A percentile compares a stretch with the other conserved stretches of the same genome.
Evolutionary conservation across 257 asterid species (phyloP).

Genomic region (Craterostigma plantagineum): DNA sequence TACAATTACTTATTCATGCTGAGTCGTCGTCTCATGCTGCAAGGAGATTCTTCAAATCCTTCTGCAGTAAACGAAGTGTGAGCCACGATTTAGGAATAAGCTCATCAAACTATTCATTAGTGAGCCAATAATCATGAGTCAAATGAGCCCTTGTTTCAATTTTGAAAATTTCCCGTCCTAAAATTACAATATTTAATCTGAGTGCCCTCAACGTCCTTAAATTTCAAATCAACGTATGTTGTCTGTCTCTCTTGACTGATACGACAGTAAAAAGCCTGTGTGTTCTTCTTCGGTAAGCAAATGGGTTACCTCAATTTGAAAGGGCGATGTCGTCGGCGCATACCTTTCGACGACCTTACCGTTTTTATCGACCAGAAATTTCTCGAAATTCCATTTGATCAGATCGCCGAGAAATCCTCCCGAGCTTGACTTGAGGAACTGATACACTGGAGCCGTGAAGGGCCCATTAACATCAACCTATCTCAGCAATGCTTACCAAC

Average conservation of each 20-base stretch:
- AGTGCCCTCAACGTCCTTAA: no score
- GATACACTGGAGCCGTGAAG: slow-evolving; percentile 78
- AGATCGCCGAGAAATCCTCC: slow-evolving; percentile 82
- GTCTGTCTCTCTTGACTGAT: no score
- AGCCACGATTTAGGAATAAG: slow-evolving; percentile 2
- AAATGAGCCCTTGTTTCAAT: no score
- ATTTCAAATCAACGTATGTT: no score
- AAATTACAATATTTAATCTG: no score
- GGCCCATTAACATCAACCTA: slow-evolving; percentile 96
- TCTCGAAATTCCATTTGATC: slow-evolving; percentile 92
- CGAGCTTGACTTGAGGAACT: slow-evolving; percentile 59
- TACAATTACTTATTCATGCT: no score
- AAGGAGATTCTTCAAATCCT: slow-evolving; percentile 48
- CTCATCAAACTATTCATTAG: not conserved
- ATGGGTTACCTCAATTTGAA: slow-evolving; percentile 70
- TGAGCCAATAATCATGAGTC: not conserved
- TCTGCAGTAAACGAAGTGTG: slow-evolving; percentile 22
- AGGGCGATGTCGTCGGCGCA: slow-evolving; percentile 74
- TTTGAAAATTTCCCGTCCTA: no score
- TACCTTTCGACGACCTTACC: slow-evolving; percentile 86
- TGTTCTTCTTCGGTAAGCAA: not conserved
- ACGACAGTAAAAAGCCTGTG: not conserved
- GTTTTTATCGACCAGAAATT: slow-evolving; percentile 75
- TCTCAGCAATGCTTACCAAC: not conserved
- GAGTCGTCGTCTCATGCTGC: no score